Evolutionary conservation across 768 basidiomycete species (phyloP).

Genomic region (Serendipita vermifera): DNA sequence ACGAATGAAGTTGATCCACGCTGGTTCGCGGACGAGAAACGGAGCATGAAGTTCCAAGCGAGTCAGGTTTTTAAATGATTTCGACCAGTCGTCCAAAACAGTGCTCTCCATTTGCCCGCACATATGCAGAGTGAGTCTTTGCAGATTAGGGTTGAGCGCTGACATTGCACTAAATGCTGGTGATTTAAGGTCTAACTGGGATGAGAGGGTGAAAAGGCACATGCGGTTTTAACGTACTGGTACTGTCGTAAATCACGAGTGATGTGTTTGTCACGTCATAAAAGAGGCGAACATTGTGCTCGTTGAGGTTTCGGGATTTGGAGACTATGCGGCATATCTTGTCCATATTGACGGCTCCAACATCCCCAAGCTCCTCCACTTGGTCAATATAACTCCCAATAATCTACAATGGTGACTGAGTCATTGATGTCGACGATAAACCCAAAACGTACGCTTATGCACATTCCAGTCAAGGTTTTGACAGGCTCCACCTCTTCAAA

Average conservation of each 20-base stretch:
- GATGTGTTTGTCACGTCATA: conserved; percentile 57
- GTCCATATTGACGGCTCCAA: conserved; percentile 73
- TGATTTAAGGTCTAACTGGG: conserved; percentile 49
- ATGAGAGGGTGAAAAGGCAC: background rate
- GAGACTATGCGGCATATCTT: conserved; percentile 72
- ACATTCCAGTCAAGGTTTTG: conserved; percentile 60
- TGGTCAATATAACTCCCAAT: conserved; percentile 80
- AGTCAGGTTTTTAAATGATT: conserved; percentile 50
- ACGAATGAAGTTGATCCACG: conserved; percentile 66
- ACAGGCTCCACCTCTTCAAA: conserved; percentile 53
- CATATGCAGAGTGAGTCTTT: conserved; percentile 63
- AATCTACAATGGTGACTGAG: conserved; percentile 34
- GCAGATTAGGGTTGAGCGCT: conserved; percentile 73
- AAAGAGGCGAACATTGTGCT: conserved; percentile 69
- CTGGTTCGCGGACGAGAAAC: conserved; percentile 60
- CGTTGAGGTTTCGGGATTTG: conserved; percentile 70
- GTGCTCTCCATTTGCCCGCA: conserved; percentile 70
- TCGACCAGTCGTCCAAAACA: conserved; percentile 44
- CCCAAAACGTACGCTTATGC: conserved; percentile 50
- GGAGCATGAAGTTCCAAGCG: conserved; percentile 76
- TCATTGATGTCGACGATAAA: background rate
- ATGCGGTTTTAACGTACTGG: conserved; percentile 43
- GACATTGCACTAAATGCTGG: conserved; percentile 57
- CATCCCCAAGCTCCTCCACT: conserved; percentile 78
- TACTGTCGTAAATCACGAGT: conserved; percentile 76